Conservation (phyloP, 2,329 filamentous ascomycete species). For the Beauveria brongniartii region DNA sequence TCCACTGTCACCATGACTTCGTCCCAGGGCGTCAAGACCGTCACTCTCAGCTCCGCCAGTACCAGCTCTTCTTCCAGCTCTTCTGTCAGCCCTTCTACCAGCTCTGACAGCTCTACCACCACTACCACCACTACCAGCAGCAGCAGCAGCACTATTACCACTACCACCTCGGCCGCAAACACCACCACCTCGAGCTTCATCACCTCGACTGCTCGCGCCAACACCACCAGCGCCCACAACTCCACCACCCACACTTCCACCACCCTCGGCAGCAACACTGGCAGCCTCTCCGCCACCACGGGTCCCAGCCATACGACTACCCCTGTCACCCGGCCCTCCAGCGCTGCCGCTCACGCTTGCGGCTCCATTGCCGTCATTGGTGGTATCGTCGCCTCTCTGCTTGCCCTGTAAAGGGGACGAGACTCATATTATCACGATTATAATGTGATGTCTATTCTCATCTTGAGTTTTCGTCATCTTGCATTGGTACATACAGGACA, state of each 20-base stretch:
- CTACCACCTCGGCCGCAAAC: background rate
- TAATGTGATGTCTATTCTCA: background rate
- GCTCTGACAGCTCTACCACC: constrained; percentile 18
- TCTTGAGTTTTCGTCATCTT: background rate
- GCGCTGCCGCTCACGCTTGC: constrained; percentile 25
- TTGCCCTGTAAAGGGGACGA: constrained; percentile 34
- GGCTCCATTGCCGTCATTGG: constrained; percentile 31
- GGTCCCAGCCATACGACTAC: constrained; percentile 16
- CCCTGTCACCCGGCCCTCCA: constrained; percentile 12
- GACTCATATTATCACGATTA: background rate
- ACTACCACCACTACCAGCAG: background rate
- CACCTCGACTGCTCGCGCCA: constrained; percentile 19
- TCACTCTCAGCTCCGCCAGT: constrained; percentile 19
- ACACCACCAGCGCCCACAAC: constrained; percentile 8
- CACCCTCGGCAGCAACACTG: background rate
- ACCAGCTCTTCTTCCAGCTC: constrained; percentile 5
- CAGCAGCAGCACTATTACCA: constrained; percentile 13
- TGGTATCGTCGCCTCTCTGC: constrained; percentile 32
- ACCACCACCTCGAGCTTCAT: constrained; percentile 14
- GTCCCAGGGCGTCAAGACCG: constrained; percentile 23
- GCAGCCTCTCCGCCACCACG: constrained; percentile 19
- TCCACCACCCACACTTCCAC: background rate
- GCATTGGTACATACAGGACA: constrained; percentile 5
- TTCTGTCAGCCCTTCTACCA: constrained; percentile 12
- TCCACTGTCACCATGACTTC: constrained; percentile 23